Percentiles rank a stretch among this genome's conserved stretches.
phyloP scores from a whole-genome alignment of 2,329 filamentous ascomycete species.

The Cladosporium sp. region DNA sequence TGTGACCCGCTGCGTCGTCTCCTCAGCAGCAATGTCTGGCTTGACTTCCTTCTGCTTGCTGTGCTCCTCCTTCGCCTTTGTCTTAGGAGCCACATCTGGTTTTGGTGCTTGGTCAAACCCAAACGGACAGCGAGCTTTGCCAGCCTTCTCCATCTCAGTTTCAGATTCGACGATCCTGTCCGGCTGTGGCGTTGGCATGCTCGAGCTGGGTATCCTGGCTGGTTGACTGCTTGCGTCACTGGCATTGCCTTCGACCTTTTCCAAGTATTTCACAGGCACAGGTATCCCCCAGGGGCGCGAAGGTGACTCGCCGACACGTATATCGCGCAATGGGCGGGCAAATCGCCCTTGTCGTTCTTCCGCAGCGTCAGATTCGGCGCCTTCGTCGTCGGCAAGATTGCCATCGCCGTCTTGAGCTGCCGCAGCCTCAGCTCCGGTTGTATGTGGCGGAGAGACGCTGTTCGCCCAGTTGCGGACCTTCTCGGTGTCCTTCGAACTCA shows the following conservation, averaged over 20 bases:
- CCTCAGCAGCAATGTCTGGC: neutral
- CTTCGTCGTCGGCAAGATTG: conserved; percentile 37
- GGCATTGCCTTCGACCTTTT: conserved; percentile 33
- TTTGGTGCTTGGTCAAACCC: conserved; percentile 23
- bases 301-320: conserved; percentile 90
- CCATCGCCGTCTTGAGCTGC: conserved; percentile 26
- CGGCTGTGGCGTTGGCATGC: neutral
- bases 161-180: neutral
- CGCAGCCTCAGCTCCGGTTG: conserved; percentile 38
- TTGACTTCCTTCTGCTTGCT: neutral
- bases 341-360: conserved; percentile 68
- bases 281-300: conserved; percentile 91
- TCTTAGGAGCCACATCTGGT: neutral
- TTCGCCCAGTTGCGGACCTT: conserved; percentile 87
- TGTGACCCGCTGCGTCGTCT: neutral
- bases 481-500: conserved; percentile 60
- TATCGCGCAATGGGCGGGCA: conserved; percentile 80
- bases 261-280: conserved; percentile 62
- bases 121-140: conserved; percentile 26
- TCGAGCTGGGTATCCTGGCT: conserved; percentile 48
- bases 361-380: conserved; percentile 41
- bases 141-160: neutral
- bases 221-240: conserved; percentile 43
- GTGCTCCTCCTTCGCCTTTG: neutral
- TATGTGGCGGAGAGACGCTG: conserved; percentile 60